Percentiles rank a stretch among this genome's conserved stretches.
Evolutionary conservation across 257 asterid species (phyloP).

Genomic region (Lycium barbarum): DNA sequence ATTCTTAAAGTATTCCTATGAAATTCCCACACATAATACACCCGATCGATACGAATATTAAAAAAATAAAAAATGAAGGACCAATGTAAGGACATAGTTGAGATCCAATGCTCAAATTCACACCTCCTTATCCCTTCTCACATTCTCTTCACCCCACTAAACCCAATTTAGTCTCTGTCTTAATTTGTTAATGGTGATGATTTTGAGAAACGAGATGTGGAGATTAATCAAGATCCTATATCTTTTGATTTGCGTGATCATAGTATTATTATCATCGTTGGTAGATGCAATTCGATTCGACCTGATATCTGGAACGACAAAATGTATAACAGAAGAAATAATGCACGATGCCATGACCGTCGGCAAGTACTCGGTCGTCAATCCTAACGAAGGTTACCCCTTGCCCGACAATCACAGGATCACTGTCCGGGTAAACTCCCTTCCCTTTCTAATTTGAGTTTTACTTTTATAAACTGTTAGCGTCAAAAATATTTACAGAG

Average conservation of each 20-base stretch:
- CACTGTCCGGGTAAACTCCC: constrained; percentile 38
- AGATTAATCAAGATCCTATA: not conserved
- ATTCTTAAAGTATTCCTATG: not conserved
- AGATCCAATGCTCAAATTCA: not conserved
- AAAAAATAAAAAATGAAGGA: not conserved
- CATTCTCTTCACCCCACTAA: not conserved
- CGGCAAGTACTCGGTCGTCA: constrained; percentile 41
- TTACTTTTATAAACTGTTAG: too few species aligned
- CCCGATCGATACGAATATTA: not conserved
- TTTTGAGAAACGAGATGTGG: not conserved
- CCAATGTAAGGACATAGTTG: not conserved
- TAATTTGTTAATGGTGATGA: not conserved
- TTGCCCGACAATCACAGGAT: constrained; percentile 36
- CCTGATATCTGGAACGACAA: constrained; percentile 35
- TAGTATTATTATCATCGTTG: not conserved
- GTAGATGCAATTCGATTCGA: constrained; percentile 37
- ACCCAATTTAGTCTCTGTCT: not conserved
- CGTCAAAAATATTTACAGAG: too few species aligned
- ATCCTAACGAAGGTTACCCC: constrained; percentile 32
- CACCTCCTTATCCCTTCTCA: too few species aligned
- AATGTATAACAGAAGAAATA: constrained; percentile 44
- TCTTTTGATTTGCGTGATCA: not conserved
- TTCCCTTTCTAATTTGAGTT: not conserved
- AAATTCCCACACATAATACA: not conserved
- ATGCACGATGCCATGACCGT: constrained; percentile 36